Conservation (phyloP, 2,329 filamentous ascomycete species). For the Amesomyces nigricolor region DNA sequence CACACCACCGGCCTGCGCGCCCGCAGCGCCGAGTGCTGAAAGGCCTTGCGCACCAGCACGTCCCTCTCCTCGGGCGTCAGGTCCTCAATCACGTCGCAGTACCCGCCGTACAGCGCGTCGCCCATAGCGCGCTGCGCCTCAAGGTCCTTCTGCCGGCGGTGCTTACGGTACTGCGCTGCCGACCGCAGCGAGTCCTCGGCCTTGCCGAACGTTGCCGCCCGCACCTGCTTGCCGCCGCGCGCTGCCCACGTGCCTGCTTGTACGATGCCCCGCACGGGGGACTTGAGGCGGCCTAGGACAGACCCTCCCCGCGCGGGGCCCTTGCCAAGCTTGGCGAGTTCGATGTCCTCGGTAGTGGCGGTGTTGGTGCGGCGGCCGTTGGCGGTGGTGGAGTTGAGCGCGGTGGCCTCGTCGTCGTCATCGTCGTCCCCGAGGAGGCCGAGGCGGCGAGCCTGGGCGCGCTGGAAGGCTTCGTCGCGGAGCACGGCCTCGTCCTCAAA, state of each 20-base stretch:
- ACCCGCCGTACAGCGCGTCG: constrained; percentile 77
- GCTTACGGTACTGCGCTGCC: constrained; percentile 44
- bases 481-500: constrained; percentile 90
- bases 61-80: constrained; percentile 86
- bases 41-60: constrained; percentile 76
- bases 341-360: constrained; percentile 32
- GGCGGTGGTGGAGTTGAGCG: constrained; percentile 25
- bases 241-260: constrained; percentile 45
- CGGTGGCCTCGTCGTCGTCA: constrained; percentile 36
- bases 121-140: constrained; percentile 70
- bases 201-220: constrained; percentile 40
- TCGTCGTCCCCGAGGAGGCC: constrained; percentile 52
- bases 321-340: constrained; percentile 31
- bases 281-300: constrained; percentile 32
- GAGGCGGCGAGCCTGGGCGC: constrained; percentile 66
- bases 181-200: constrained; percentile 37
- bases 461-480: constrained; percentile 84
- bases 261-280: constrained; percentile 41
- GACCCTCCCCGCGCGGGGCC: constrained; percentile 3
- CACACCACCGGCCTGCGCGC: constrained; percentile 83
- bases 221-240: constrained; percentile 44
- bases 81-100: constrained; percentile 91
- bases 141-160: constrained; percentile 53
- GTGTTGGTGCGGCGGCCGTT: constrained; percentile 13
- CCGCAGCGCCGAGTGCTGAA: constrained; percentile 82